Base-by-base conservation (phyloP, 2,329 filamentous ascomycete genomes). In the Ascochyta pisi region DNA sequence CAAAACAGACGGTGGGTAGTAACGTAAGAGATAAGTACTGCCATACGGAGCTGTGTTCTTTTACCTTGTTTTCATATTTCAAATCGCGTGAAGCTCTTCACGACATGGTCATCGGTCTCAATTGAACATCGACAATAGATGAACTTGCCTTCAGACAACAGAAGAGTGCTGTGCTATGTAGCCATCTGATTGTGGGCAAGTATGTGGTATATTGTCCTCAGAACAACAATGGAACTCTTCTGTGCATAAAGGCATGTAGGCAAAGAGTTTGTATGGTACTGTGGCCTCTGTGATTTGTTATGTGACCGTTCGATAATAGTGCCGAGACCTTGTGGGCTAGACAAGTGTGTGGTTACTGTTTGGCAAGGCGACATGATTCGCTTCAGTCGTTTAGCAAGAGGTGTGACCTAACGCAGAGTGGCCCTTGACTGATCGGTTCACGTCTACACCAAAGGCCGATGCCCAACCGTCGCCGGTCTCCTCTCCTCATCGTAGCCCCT, bases 171-270 rank as follows among this genome's bases (percentile, higher is more conserved):
- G 24, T 46, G 23, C 33, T 33, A 26, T 6, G 6, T 8, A 26
- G 24, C 24, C 24, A 26, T 26, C 24, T 12, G 29, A 31, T 5
- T 31, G 19, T 19, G 19, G 19, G 19, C 19, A 19, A 19, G 19
- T 19, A 19, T 19, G 19, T 19, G 4, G 12, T 22, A 23, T 5
- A 23, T 10, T 6, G 15, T 8, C 13, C 29, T 4, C 12, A 37
- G 9, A 22, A 10, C 6, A 10, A 16, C n/a, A 23, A 15, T 62
- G 23, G 19, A 49, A 13, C 40, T 63, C 24, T 22, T 31, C 29
- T 27, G 38, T 27, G 9, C 16, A 13, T 27, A 42, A 13, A 35
- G 22, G 27, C 6, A 41, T 42, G 27, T 42, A 33, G 22, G 22
- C 35, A 3, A 3, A 12, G 19, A 13, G 1, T 15, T 5, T 22